phyloP scores from a whole-genome alignment of 805 yeast genomes.

The Schwanniomyces vanrijiae region DNA sequence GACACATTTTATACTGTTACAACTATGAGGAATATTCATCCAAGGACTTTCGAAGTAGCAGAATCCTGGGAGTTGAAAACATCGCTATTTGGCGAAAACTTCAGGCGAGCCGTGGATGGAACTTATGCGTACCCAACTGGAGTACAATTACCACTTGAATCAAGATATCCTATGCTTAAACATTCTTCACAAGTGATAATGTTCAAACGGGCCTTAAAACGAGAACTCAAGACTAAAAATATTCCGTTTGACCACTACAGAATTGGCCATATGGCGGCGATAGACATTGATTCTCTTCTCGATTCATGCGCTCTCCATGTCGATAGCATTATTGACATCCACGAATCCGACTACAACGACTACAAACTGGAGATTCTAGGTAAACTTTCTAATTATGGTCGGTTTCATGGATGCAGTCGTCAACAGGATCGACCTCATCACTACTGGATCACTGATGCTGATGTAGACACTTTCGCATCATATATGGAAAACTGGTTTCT shows the following conservation, averaged over 20 bases:
- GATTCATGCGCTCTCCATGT: constrained; percentile 1
- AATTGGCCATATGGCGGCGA: neutral
- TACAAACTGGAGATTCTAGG: constrained; percentile 10
- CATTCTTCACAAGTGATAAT: constrained; percentile 1
- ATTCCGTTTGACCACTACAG: constrained; percentile 11
- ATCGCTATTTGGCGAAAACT: neutral
- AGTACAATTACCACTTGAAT: neutral
- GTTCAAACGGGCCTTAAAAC: constrained; percentile 9
- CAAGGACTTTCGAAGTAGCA: neutral
- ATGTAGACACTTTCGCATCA: neutral
- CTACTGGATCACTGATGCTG: neutral
- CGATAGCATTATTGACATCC: constrained; percentile 5
- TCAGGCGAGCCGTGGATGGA: neutral
- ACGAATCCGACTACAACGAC: constrained; percentile 13
- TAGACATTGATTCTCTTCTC: constrained; percentile 2
- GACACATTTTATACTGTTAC: neutral
- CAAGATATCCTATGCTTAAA: constrained; percentile 1
- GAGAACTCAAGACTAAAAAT: constrained; percentile 1
- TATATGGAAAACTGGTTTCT: constrained; percentile 1
- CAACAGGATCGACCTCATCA: constrained; percentile 1
- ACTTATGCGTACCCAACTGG: neutral
- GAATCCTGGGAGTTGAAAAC: neutral
- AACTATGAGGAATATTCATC: neutral
- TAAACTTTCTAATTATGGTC: constrained; percentile 1
- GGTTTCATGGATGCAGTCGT: neutral